Percentiles rank a stretch among this genome's conserved stretches.
Conservation (phyloP, 2,329 filamentous ascomycete genomes). For the Neonectria coccinea region DNA sequence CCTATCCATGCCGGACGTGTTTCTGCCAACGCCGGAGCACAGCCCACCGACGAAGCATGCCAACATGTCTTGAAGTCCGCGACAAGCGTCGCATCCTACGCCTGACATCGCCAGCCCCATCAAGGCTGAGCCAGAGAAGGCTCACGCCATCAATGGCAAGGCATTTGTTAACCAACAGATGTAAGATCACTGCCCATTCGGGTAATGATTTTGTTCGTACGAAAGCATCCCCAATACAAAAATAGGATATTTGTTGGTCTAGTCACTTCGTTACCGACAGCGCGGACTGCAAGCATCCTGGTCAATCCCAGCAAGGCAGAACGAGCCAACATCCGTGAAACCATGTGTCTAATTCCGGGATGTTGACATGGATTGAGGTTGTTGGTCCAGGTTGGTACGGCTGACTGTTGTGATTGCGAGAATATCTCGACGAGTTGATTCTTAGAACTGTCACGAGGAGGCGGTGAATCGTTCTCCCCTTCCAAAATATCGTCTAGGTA, state of each 20-base stretch:
- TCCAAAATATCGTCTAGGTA: not conserved
- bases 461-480: not conserved
- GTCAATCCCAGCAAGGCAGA: constrained; percentile 3
- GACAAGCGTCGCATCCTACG: not conserved
- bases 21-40: not conserved
- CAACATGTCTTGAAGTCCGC: not conserved
- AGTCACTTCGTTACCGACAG: constrained; percentile 23
- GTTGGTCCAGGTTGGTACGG: not conserved
- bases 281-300: constrained; percentile 4
- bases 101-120: not conserved
- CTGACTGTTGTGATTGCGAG: not conserved
- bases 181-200: not conserved
- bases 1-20: not conserved
- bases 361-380: not conserved
- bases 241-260: constrained; percentile 23
- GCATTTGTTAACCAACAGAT: not conserved
- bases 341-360: not conserved
- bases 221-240: not conserved
- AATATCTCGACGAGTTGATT: not conserved
- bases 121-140: not conserved
- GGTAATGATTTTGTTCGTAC: not conserved
- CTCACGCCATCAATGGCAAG: not conserved
- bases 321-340: not conserved
- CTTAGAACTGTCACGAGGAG: not conserved
- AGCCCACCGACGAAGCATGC: not conserved